Base-by-base conservation (phyloP, 2,329 filamentous ascomycete species). In the Chaetomiaceae sp. region DNA sequence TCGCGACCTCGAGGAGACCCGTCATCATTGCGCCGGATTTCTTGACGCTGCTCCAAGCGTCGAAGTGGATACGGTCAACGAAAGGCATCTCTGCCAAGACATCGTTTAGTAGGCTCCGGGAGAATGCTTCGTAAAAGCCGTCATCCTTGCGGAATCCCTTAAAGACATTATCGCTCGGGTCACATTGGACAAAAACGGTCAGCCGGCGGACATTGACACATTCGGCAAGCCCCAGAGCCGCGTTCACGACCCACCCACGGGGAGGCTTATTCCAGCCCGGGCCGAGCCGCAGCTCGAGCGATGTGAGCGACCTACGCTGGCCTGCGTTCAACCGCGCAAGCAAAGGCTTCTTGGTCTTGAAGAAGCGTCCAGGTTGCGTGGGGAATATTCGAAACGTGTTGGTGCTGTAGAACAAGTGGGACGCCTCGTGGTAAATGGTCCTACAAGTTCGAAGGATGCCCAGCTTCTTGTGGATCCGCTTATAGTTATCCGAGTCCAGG, bases 261-360 rank as follows among this genome's bases (percentile, higher is more conserved):
- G 87, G 87, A 13, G 87, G 87, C 53, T 79, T 79, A 56, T 74
- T 82, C 81, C 85, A 91, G 18, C 86, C 86, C 0, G 86, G 86
- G 0, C 87, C 87, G 0, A 91, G 73, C 2, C 87, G 80, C 48
- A 91, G 69, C 67, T 91, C 84, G 2, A 91, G 70, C 0, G 79
- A 79, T 0, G 77, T 83, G 40, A 91, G 74, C 41, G 71, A 76
- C 14, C 72, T 71, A 30, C 85, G 79, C 65, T 87, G 84, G 27
- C 71, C 72, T 0, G 79, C 69, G 18, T 82, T 81, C 50, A 91
- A 69, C 16, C 86, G 82, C 5, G 84, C 78, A 25, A 91, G 74
- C 0, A 91, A 73, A 1, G 87, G 87, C 60, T 81, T 81, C 70
- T 88, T 88, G 27, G 82, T 84, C 69, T 89, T 86, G 73, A 87